Evolutionary conservation across 495 filamentous ascomycete genomes (phyloP).

Genomic region (Ramalina intermedia): DNA sequence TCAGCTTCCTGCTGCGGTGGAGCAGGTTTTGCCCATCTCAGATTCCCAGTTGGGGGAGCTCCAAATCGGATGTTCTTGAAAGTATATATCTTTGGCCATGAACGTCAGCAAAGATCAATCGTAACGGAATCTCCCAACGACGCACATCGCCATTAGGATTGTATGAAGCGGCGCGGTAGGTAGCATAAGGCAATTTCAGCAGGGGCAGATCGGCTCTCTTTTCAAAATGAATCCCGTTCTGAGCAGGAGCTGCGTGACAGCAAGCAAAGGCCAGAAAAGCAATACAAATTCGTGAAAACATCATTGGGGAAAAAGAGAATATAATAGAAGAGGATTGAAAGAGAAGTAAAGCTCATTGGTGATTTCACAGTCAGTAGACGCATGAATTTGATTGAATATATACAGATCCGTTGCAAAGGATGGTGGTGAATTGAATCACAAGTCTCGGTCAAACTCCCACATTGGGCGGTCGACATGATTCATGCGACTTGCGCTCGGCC

Average conservation of each 20-base stretch:
- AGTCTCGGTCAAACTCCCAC: too few relatives aligned
- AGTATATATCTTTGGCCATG: conserved; percentile 20
- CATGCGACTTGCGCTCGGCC: too few relatives aligned
- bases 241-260: conserved; percentile 3
- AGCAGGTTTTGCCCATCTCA: conserved; percentile 41
- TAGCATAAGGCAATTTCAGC: conserved; percentile 23
- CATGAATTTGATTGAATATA: too few relatives aligned
- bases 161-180: conserved; percentile 22
- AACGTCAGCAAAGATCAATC: not conserved
- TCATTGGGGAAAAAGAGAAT: too few relatives aligned
- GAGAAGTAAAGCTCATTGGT: too few relatives aligned
- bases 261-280: not conserved
- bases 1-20: conserved; percentile 29
- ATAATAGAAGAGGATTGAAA: too few relatives aligned
- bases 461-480: too few relatives aligned
- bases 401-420: too few relatives aligned
- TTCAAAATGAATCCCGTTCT: conserved; percentile 12
- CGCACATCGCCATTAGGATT: conserved; percentile 23
- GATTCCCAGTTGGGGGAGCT: conserved; percentile 35
- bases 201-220: conserved; percentile 17
- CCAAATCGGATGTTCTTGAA: conserved; percentile 47
- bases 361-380: too few relatives aligned
- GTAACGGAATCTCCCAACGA: not conserved
- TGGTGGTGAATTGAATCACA: too few relatives aligned
- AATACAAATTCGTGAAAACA: too few relatives aligned